Conservation (phyloP, 208 protist species). For the Novymonas esmeraldas region DNA sequence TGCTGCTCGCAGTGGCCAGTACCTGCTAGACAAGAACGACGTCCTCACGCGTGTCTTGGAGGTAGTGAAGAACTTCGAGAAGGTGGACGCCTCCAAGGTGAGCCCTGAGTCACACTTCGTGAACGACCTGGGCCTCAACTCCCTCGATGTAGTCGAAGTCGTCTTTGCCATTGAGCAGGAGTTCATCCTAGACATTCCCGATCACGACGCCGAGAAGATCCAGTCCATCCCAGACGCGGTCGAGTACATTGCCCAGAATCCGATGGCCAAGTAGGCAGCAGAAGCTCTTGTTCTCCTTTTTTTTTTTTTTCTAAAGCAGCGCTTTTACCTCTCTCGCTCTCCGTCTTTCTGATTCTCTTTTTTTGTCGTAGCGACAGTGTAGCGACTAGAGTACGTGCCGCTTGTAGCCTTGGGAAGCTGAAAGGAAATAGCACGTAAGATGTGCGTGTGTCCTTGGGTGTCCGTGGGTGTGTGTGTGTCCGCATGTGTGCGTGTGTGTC, state of each 20-base stretch:
- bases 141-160: conserved; percentile 95
- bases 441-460: no score
- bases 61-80: conserved; percentile 96
- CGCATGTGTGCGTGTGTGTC: no score
- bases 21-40: conserved; percentile 93
- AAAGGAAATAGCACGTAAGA: conserved; percentile 6
- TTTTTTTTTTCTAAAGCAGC: neutral
- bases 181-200: conserved; percentile 96
- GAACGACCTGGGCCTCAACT: conserved; percentile 96
- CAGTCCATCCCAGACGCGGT: conserved; percentile 93
- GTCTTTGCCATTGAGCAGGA: conserved; percentile 96
- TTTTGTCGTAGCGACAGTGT: neutral
- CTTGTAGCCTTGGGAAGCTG: neutral
- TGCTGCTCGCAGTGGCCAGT: conserved; percentile 76
- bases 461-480: no score
- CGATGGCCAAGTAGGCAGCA: conserved; percentile 92
- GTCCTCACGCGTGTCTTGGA: conserved; percentile 95
- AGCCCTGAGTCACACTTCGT: conserved; percentile 93
- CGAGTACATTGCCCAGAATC: conserved; percentile 95
- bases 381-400: neutral
- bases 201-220: conserved; percentile 96
- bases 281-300: neutral
- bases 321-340: neutral
- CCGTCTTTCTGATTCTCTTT: neutral
- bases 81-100: conserved; percentile 94